Base-by-base conservation (phyloP, 2,329 filamentous ascomycete genomes). In the Colletotrichum sp. region DNA sequence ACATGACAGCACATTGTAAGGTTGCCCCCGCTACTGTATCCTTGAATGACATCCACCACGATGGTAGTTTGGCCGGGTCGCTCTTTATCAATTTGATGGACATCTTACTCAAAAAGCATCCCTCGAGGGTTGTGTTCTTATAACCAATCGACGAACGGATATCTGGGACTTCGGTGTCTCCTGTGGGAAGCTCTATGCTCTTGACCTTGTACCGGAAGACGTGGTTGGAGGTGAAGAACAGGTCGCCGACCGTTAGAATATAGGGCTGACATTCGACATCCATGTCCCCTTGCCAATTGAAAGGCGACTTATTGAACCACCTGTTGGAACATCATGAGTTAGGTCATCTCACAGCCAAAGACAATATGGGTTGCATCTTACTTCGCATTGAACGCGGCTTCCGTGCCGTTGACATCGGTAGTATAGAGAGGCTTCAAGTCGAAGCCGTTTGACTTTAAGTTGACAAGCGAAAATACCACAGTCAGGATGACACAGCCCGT, bases 241-340 rank as follows among this genome's bases (percentile, higher is more conserved):
- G 9, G 55, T 24, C 26, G 21, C 55, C 55, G 26, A 58, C 26
- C 0, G 55, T 26, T 1, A 58, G 16, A 58, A 58, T 13, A 28
- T 58, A 1, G 7, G 55, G 55, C 55, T 58, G 55, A 0, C 55
- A 58, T 18, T 58, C 55, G 8, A 28, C 55, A 28, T 58, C 21
- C 55, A 58, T 58, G 26, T 58, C 55, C 21, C 55, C 55, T 58
- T 58, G 55, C 55, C 55, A 58, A 0, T 58, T 28, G 55, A 58
- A 58, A 58, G 55, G 55, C 5, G 26, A 4, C 21, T 58, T 58
- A 7, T 24, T 28, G 2, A 28, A 58, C 55, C 24, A 58, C 5
- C 55, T 58, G n/a, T 26, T 24, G 4, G 0, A 0, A 9, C 24
- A 8, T 24, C 13, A 18, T 58, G 3, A 3, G 2, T 26, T 15